Evolutionary conservation across 2,329 filamentous ascomycete genomes (phyloP), one percentile per base, ranked within the genome.

Genomic region (Curvularia verruculosa): DNA sequence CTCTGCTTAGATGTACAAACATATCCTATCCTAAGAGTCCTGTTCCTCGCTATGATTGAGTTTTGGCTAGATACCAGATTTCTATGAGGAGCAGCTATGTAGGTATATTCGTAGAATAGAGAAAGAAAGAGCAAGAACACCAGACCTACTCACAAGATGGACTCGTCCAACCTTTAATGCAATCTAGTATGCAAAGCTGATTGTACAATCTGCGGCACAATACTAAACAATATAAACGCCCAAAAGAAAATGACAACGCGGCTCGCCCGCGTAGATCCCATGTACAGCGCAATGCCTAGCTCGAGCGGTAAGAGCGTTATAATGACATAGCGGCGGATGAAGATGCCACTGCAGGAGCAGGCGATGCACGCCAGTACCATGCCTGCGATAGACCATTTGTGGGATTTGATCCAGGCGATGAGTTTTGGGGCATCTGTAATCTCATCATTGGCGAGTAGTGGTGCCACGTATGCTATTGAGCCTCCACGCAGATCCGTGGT

Each of bases 391-490:
- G 31, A 39, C 24, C 34, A 12, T 31, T 45, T 55, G 19, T 55
- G 6, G 8, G 5, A 3, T 12, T 31, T n/a, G 1, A 28, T 1
- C 40, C 29, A 55, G 10, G 18, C 4, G 13, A 5, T 10, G 1
- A 37, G 8, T 2, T 15, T 24, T 40, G 28, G 24, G 1, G 28
- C 15, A 31, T 49, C 13, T 13, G 15, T 8, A 1, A 7, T 4
- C 5, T 44, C 37, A 6, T 13, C 54, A 7, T 56, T 31, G 3
- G 43, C 34, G 37, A 56, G 49, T 2, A 52, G 36, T 2, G 50
- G 41, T 0, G 36, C 26, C 1, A 44, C 19, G 18, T 61, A 61
- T 1, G 60, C 36, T 2, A 75, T 78, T 0, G 58, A 43, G 6
- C 61, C 61, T 6, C 61, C 61, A 6, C 52, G 49, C 5, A 56